These are phyloP conservation scores for Alisma plantagoaquatica DNA, from an alignment of 106 monocot species.

Conservation along the genomic window DNA sequence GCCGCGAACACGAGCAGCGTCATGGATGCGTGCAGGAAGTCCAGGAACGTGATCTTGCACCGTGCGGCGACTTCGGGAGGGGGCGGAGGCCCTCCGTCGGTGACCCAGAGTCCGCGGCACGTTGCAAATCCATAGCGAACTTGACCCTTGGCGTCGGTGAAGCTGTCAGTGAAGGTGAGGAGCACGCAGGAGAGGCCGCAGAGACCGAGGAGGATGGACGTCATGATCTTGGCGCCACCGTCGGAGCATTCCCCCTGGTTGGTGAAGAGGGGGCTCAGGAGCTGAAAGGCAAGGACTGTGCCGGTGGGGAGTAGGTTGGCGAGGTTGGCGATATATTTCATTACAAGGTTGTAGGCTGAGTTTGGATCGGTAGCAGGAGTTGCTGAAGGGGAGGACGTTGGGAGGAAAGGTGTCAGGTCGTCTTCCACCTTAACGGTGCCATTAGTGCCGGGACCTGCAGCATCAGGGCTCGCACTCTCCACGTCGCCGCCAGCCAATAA, in stretches of 20 bases:
- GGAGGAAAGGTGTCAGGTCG: background rate
- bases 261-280: slow-evolving; percentile 14
- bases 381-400: background rate
- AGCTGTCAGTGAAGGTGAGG: slow-evolving; percentile 13
- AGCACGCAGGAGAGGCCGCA: slow-evolving; percentile 12
- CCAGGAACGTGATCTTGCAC: slow-evolving; percentile 10
- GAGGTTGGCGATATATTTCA: slow-evolving; percentile 13
- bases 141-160: slow-evolving; percentile 4
- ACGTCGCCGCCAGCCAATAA: too few species aligned
- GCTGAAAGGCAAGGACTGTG: slow-evolving; percentile 15
- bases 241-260: slow-evolving; percentile 3
- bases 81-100: slow-evolving; percentile 1
- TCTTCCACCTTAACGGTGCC: too few species aligned
- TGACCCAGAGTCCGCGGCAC: slow-evolving; percentile 5
- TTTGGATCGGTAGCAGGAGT: background rate
- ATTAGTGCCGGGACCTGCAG: too few species aligned
- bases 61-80: slow-evolving; percentile 4
- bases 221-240: background rate
- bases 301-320: slow-evolving; percentile 17
- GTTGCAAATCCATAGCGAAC: slow-evolving; percentile 9
- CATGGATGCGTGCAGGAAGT: slow-evolving; percentile 20
- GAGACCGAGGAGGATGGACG: slow-evolving; percentile 1
- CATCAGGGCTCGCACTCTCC: too few species aligned
- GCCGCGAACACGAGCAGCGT: slow-evolving; percentile 8
- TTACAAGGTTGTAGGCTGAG: slow-evolving; percentile 3